Base-by-base conservation (phyloP, 164 flowering plant genomes). In the Taxillus chinensis region DNA sequence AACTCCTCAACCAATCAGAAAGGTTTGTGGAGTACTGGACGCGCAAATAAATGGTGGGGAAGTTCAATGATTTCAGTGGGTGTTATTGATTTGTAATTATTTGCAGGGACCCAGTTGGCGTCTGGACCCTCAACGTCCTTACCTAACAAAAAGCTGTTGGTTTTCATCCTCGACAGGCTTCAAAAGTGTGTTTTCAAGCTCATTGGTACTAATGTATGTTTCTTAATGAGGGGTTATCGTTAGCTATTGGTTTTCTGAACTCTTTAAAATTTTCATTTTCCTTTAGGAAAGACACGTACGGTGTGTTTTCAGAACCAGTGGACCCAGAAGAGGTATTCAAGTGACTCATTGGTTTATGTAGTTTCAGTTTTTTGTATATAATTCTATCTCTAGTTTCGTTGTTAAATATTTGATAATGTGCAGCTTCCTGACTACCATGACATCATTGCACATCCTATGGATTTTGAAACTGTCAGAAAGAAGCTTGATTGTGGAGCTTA, bases 231-330 rank as follows among this genome's bases (percentile, higher is more conserved):
- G 38, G 58, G 13, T 55, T n/a, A 4, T 55, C 8, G n/a, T 16
- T 55, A 38, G 13, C 13, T 48, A 27, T 53, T 11, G 13, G 3
- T 55, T 55, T 55, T 27, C 40, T 55, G 38, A 55, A 10, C 58
- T 55, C 12, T 55, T 55, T 27, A 8, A 5, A 16, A 3, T 55
- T 7, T 5, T 3, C 12, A 16, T n/a, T 55, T 7, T 5, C 7
- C 12, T 55, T n/a, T 38, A 55, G 58, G 58, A 55, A 55, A 6
- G 58, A 55, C 40, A 55, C 58, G n/a, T 55, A 55, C 16, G 58
- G 58, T 55, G 58, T 55, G 58, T 55, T n/a, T 55, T 55, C 58
- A n/a, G 58, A 55, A 38, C 58, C 58, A n/a, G 58, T 55, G 58
- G 58, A 55, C 58, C 58, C 58, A 15, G 12, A 55, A n/a, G 58